Evolutionary conservation across 345 rosid species (phyloP).

Genomic region (Carallia pectinifolia): DNA sequence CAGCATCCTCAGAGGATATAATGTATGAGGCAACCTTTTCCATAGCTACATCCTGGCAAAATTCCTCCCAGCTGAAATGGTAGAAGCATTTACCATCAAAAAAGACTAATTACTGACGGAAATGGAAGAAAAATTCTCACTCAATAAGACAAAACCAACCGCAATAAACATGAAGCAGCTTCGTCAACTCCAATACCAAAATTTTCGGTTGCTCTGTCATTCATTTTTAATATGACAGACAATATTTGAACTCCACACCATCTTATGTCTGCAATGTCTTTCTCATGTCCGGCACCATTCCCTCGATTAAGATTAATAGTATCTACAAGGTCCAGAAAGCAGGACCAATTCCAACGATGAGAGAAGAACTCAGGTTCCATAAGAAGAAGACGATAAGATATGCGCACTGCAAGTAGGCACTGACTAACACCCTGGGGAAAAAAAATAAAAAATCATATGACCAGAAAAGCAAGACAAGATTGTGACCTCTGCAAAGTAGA

Average conservation of each 20-base stretch:
- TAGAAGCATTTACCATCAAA: constrained; percentile 5
- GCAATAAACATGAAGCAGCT: constrained; percentile 61
- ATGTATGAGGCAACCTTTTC: constrained; percentile 68
- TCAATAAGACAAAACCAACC: constrained; percentile 42
- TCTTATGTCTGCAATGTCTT: constrained; percentile 48
- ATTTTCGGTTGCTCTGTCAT: constrained; percentile 40
- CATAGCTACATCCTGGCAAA: constrained; percentile 67
- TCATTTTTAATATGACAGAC: constrained; percentile 48
- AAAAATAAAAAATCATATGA: background rate
- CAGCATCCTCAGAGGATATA: constrained; percentile 34
- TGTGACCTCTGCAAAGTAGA: too few relatives aligned
- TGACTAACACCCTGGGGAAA: constrained; percentile 47
- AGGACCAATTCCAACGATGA: constrained; percentile 90
- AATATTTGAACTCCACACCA: constrained; percentile 72
- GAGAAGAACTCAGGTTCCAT: constrained; percentile 57
- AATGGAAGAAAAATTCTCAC: too few relatives aligned
- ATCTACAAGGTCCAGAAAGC: constrained; percentile 60
- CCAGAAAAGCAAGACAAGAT: constrained; percentile 2
- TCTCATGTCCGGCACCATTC: constrained; percentile 21
- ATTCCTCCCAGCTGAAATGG: constrained; percentile 77
- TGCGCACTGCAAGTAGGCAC: constrained; percentile 45
- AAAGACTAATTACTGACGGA: too few relatives aligned
- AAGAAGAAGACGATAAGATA: constrained; percentile 65
- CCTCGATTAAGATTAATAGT: constrained; percentile 18
- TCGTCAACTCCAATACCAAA: constrained; percentile 54